Percentiles rank a stretch among this genome's conserved stretches.
These are phyloP conservation scores for Diaporthe vaccinii DNA, from an alignment of 2,329 filamentous ascomycete genomes.

Conservation along the genomic window DNA sequence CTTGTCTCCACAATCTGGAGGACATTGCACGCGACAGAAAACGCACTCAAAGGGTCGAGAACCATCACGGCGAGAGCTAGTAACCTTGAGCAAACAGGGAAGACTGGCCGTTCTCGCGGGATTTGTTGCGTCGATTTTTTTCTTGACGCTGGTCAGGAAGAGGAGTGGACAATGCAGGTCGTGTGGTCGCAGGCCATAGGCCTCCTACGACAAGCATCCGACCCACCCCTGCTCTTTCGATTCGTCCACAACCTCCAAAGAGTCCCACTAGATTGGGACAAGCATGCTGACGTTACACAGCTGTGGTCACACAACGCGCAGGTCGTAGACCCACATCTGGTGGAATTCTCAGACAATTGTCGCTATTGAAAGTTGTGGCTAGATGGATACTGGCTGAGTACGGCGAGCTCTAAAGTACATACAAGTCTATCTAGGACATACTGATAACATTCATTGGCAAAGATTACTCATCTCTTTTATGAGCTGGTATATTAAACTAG, in stretches of 20 bases:
- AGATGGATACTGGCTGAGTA: no score
- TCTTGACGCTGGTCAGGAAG: not conserved
- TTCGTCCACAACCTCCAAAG: not conserved
- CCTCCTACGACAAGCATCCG: not conserved
- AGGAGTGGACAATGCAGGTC: not conserved
- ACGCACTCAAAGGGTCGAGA: not conserved
- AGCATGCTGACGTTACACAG: constrained; percentile 3
- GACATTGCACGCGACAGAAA: constrained; percentile 4
- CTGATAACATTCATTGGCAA: no score
- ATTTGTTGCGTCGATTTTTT: not conserved
- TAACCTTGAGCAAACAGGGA: not conserved
- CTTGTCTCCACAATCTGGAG: constrained; percentile 14
- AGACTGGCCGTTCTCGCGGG: not conserved
- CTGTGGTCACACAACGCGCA: not conserved
- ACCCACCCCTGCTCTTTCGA: not conserved
- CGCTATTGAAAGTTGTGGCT: no score
- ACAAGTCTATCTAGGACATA: no score
- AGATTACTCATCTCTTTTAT: no score
- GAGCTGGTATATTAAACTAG: no score
- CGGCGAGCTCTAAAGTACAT: no score
- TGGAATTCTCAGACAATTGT: no score
- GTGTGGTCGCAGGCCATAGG: not conserved
- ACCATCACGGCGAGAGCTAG: not conserved
- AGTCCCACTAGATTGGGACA: not conserved
- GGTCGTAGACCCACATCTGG: not conserved